Conservation (phyloP, 108 stramenopile species). For the Cyclotella atomus region DNA sequence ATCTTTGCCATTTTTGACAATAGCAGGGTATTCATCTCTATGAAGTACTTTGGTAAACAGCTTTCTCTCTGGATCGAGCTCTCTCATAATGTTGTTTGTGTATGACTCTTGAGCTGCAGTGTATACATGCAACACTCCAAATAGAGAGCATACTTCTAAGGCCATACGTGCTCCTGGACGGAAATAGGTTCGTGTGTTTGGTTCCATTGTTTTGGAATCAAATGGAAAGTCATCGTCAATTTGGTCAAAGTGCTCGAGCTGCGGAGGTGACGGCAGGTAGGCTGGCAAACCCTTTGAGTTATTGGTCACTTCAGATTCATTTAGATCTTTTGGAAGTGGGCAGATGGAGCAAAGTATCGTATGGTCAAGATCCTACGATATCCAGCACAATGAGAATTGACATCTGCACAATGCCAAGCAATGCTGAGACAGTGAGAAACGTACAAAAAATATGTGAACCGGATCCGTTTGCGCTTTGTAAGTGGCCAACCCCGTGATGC, state of each 20-base stretch:
- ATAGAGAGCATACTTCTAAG: conserved; percentile 17
- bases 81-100: conserved; percentile 38
- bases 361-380: conserved; percentile 43
- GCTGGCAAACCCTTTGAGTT: not conserved
- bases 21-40: conserved; percentile 37
- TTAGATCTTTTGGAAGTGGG: conserved; percentile 30
- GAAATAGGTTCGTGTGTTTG: conserved; percentile 52
- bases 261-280: not conserved
- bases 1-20: conserved; percentile 47
- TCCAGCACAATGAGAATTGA: not conserved
- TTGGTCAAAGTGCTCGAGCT: conserved; percentile 39
- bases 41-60: conserved; percentile 38
- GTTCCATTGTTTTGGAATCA: conserved; percentile 18
- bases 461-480: conserved; percentile 42
- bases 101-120: conserved; percentile 49
- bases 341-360: conserved; percentile 50
- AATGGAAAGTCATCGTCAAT: conserved; percentile 57
- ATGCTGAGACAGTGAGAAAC: not conserved
- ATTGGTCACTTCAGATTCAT: not conserved
- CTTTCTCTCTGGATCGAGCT: conserved; percentile 29
- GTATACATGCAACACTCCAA: conserved; percentile 40
- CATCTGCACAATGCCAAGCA: not conserved
- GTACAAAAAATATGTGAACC: conserved; percentile 44
- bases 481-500: conserved; percentile 26
- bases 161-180: conserved; percentile 45